Base-by-base conservation (phyloP, 106 monocot species). In the Dioscorea alata region DNA sequence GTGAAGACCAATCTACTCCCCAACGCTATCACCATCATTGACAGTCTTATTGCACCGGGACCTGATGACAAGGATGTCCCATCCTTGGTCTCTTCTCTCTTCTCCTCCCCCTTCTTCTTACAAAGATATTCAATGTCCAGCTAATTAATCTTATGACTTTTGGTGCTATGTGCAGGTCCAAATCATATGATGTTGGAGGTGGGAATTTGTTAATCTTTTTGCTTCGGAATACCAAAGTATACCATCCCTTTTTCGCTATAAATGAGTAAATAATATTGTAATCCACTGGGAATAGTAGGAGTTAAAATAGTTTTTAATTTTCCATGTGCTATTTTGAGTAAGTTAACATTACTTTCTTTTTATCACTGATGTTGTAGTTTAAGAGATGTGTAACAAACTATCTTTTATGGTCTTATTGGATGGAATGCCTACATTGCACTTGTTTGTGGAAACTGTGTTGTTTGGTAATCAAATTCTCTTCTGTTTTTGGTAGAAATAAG, bases 141-240 rank as follows among this genome's bases (percentile, higher is more conserved):
- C 10, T 42, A 42, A 3, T 6, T 42, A 8, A 42, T 13, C 13
- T 65, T 65, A 48, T 17, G 16, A 62, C 16, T 18, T 60, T 71
- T 77, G 61, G 6, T 66, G 14, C 28, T 71, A 8, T 79, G 51
- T 75, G 77, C 85, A 96, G 96, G 96, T 83, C 89, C 96, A 76
- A 92, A 96, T 71, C 96, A 96, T 84, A 86, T 96, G 84, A 92
- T 96, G 96, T 66, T 96, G 82, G 96, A 96, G 96, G 96, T 96
- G 65, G 82, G 28, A 68, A 58, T 16, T 60, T 78, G 12, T 53
- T 73, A 48, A 17, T 68, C 16, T 48, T 62, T 66, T 54, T 49
- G 15, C 13, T 49, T 78, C 33, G 31, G 17, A 33, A 60, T 33
- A 69, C 28, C 61, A 52, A 33, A n/a, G n/a, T n/a, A n/a, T n/a